These are phyloP conservation scores for Boletus reticuloceps DNA, from an alignment of 768 basidiomycete species.

Conservation along the genomic window DNA sequence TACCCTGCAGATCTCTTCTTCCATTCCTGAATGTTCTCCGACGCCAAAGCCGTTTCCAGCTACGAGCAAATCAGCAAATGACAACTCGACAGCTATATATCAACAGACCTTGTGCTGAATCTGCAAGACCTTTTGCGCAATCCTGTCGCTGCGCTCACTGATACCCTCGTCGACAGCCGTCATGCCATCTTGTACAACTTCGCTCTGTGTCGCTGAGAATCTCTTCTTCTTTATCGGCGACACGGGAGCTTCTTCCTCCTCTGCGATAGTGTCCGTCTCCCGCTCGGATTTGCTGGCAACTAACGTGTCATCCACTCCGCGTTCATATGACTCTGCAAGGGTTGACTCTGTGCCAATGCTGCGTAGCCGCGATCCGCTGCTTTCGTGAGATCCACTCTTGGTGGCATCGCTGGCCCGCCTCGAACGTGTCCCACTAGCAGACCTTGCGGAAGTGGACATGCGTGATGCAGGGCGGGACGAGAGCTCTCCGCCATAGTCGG, in stretches of 20 bases:
- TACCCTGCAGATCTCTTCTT: conserved; percentile 29
- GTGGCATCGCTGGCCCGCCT: conserved; percentile 59
- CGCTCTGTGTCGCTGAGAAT: conserved; percentile 70
- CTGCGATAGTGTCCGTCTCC: conserved; percentile 53
- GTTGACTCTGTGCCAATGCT: conserved; percentile 81
- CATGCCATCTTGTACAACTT: conserved; percentile 73
- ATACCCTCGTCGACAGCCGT: conserved; percentile 85
- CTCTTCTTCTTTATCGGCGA: conserved; percentile 64
- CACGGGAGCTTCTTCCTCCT: conserved; percentile 48
- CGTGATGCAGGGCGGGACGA: conserved; percentile 69
- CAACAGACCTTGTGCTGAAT: conserved; percentile 84
- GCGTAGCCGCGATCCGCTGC: conserved; percentile 44
- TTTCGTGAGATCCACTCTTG: conserved; percentile 35
- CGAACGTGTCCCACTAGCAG: conserved; percentile 46
- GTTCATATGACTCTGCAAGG: conserved; percentile 64
- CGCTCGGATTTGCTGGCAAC: conserved; percentile 37
- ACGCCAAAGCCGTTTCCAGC: conserved; percentile 73
- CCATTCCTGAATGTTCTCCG: conserved; percentile 45
- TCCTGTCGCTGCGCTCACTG: conserved; percentile 79
- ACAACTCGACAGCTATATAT: not conserved
- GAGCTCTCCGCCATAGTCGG: conserved; percentile 57
- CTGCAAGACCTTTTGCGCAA: conserved; percentile 82
- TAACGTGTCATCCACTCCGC: conserved; percentile 38
- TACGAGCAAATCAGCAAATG: conserved; percentile 29
- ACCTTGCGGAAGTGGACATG: conserved; percentile 53